phyloP scores from a whole-genome alignment of 768 basidiomycete genomes.

The Neoboletus brunneissimus region DNA sequence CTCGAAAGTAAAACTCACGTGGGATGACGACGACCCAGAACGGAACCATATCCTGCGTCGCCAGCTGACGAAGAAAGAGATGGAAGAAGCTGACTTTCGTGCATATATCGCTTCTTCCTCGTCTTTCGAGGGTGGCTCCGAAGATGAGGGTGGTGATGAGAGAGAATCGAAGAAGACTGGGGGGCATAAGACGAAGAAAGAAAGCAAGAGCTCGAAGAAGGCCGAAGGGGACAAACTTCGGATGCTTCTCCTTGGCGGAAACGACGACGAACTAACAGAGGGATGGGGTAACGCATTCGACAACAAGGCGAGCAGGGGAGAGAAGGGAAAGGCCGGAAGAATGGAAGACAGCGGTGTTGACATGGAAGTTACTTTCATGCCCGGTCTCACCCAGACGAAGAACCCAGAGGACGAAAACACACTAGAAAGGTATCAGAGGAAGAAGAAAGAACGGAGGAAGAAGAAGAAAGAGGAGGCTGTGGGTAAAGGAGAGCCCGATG shows the following conservation, averaged over 20 bases:
- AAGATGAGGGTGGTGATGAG: conserved; percentile 20
- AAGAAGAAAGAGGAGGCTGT: conserved; percentile 69
- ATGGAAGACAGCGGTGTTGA: conserved; percentile 54
- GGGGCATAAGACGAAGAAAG: conserved; percentile 8
- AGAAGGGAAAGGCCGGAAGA: conserved; percentile 1
- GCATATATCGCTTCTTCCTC: conserved; percentile 72
- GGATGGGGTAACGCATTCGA: conserved; percentile 65
- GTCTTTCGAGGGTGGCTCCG: conserved; percentile 56
- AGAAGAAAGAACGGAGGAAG: conserved; percentile 86
- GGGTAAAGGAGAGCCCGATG: conserved; percentile 32
- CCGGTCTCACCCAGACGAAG: conserved; percentile 64
- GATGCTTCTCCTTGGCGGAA: conserved; percentile 66
- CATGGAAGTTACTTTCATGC: conserved; percentile 95
- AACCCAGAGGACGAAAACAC: conserved; percentile 75
- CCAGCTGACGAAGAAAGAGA: conserved; percentile 73
- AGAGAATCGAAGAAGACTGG: conserved; percentile 5
- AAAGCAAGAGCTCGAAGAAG: conserved; percentile 34
- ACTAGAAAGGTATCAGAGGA: conserved; percentile 83
- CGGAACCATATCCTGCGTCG: conserved; percentile 79
- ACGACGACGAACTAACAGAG: conserved; percentile 71
- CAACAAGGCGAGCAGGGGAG: conserved; percentile 8
- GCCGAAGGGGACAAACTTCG: conserved; percentile 69
- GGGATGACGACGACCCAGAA: conserved; percentile 97
- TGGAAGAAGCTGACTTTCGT: conserved; percentile 88
- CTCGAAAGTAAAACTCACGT: conserved; percentile 96